Evolutionary conservation across 768 basidiomycete genomes (phyloP), one percentile per base, ranked within the genome.

Genomic region (Rhizopogon vinicolor): DNA sequence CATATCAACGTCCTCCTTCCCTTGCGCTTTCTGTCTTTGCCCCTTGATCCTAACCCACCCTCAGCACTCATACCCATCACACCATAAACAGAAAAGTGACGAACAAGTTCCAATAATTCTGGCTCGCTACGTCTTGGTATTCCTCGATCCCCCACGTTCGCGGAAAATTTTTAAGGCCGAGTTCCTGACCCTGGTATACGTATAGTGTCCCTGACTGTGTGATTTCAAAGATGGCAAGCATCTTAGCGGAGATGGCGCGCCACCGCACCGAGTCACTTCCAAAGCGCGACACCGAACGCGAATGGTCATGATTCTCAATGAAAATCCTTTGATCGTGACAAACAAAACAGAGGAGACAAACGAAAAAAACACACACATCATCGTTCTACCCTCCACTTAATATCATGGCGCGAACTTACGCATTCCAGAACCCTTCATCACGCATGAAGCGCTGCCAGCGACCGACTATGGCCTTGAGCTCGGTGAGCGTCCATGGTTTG

Each of bases 111-210:
- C 80, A 86, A 60, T 78, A 83, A 61, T 84, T 86, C 58, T 77
- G 74, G 4, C 82, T 74, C 37, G 83, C 83, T 41, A 86, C 77
- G 52, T 89, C 89, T 62, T 84, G 84, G 68, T 89, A 91, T 62
- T 87, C 85, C 54, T 87, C 84, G 22, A 87, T 74, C 0, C 79
- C 80, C 87, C 87, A 91, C 14, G 68, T 62, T 46, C 74, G 63
- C 16, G 85, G 83, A 58, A 85, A 81, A 54, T 86, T 86, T 66
- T 76, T 80, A 66, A 86, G 70, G 0, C 82, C 88, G 0, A 91
- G 75, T 63, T 91, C 90, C 65, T 90, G 76, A 6, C 87, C 89
- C 70, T 91, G 86, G 64, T 84, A 91, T 10, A 91, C 73, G 65
- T 84, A 91, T 57, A 84, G 68, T 18, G 88, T 88, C 6, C 89